phyloP scores from a whole-genome alignment of 768 basidiomycete genomes.

The Antrodiella citrinella region DNA sequence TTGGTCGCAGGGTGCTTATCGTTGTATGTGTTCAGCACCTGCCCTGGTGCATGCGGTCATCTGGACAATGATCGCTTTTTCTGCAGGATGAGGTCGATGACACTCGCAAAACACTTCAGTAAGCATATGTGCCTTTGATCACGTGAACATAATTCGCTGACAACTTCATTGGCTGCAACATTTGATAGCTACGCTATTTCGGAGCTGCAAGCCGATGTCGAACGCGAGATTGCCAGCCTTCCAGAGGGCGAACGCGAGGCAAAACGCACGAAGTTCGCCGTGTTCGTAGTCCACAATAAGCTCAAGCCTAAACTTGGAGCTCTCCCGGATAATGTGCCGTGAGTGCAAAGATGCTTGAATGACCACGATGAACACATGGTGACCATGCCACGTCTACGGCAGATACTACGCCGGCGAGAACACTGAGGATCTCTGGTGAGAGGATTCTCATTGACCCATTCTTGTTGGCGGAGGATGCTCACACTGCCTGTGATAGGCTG shows the following conservation, averaged over 20 bases:
- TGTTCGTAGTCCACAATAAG: constrained; percentile 97
- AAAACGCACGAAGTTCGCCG: constrained; percentile 67
- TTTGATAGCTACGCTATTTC: constrained; percentile 83
- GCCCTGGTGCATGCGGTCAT: too few relatives aligned
- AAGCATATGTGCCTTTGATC: constrained; percentile 17
- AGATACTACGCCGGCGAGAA: constrained; percentile 81
- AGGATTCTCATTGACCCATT: constrained; percentile 3
- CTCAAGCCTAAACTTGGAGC: constrained; percentile 76
- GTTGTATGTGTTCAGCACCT: constrained; percentile 44
- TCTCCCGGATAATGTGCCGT: constrained; percentile 63
- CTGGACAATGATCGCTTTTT: too few relatives aligned
- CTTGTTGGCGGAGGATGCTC: constrained; percentile 3
- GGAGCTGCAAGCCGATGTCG: constrained; percentile 88
- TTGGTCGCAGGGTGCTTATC: constrained; percentile 78
- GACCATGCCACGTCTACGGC: constrained; percentile 1
- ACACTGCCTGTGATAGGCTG: constrained; percentile 39
- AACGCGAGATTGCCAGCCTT: constrained; percentile 50
- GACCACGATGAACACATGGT: constrained; percentile 16
- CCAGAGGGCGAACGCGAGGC: constrained; percentile 72
- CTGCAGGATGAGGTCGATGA: constrained; percentile 82
- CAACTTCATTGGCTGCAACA: too few relatives aligned
- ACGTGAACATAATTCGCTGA: not conserved
- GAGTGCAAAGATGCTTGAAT: constrained; percentile 20
- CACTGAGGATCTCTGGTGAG: constrained; percentile 64
- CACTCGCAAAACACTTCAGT: constrained; percentile 85